Base-by-base conservation (phyloP, 305 asterid genomes). In the Rubia balearica region DNA sequence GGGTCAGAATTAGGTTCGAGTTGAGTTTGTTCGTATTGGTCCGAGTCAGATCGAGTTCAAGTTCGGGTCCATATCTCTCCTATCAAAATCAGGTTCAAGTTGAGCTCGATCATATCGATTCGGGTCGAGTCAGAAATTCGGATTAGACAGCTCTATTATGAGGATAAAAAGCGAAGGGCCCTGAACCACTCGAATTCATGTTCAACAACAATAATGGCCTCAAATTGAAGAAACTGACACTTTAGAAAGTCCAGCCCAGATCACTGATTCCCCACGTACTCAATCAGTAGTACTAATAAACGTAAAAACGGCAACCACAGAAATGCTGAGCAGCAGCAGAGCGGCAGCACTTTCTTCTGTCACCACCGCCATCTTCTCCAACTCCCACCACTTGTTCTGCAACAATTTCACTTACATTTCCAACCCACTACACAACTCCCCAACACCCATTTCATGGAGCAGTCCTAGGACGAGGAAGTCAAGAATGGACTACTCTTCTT, bases 401-500 rank as follows among this genome's bases (percentile, higher is more conserved):
- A 82, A 82, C 77, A 85, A 68, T 70, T 68, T 73, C 79, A 69
- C 81, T 67, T 82, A 70, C 42, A 67, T 82, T 68, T 70, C 85
- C 55, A 89, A 73, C 80, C 90, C 90, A 53, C 84, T 66, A 19
- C 67, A 69, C 65, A 84, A 81, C 77, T 82, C 85, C 19, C 68
- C 78, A 21, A 78, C 85, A 62, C 72, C 84, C 81, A 63, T 78
- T 73, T 81, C 75, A 82, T 90, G 95, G 90, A 83, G 71, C 33
- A 21, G 62, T 40, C 65, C 42, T 75, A 80, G 74, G 27, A 80
- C 73, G 49, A 80, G 74, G 21, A 80, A 74, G 49, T 81, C 79
- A 69, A 88, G 82, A 79, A 89, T 88, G 98, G 80, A 81, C 30
- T 67, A 77, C 16, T 65, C 85, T 61, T 74, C 81, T 78, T 81